Evolutionary conservation across 176 grass and related monocot genomes (phyloP).

Genomic region (Hordeum marinum): DNA sequence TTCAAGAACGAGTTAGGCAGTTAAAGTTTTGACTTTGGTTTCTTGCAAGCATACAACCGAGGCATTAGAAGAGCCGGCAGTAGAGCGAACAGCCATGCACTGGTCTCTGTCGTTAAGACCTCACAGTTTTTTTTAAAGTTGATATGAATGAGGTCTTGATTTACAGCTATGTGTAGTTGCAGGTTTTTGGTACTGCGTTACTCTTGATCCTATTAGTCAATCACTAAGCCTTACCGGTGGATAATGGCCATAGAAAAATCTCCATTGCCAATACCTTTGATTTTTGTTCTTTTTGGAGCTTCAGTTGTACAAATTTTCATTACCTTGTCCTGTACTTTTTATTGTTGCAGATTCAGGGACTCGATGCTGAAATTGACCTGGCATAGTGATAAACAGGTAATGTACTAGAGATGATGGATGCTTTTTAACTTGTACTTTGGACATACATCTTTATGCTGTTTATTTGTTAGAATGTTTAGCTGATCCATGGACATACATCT

Average conservation of each 20-base stretch:
- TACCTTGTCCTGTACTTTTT: constrained; percentile 20
- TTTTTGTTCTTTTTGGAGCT: constrained; percentile 15
- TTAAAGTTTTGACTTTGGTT: too few relatives aligned
- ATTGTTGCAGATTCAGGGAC: constrained; percentile 87
- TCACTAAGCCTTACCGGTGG: neutral
- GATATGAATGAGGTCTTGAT: neutral
- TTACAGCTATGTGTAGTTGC: constrained; percentile 19
- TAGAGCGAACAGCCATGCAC: too few relatives aligned
- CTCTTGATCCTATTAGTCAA: neutral
- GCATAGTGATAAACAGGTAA: constrained; percentile 72
- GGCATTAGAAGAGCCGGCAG: too few relatives aligned
- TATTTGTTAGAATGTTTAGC: constrained; percentile 6
- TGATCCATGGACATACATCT: constrained; percentile 5
- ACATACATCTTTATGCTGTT: neutral
- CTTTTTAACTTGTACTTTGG: constrained; percentile 14
- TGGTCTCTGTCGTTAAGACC: too few relatives aligned
- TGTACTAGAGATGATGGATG: constrained; percentile 14
- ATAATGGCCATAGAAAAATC: neutral
- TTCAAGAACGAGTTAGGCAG: too few relatives aligned
- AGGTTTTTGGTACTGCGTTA: neutral
- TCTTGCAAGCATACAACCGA: too few relatives aligned
- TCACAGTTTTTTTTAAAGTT: neutral
- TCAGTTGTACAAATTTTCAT: constrained; percentile 10
- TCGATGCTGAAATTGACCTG: constrained; percentile 70
- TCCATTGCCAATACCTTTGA: neutral